Conservation (phyloP, 164 flowering plant species). For the Nymphaea thermarum region DNA sequence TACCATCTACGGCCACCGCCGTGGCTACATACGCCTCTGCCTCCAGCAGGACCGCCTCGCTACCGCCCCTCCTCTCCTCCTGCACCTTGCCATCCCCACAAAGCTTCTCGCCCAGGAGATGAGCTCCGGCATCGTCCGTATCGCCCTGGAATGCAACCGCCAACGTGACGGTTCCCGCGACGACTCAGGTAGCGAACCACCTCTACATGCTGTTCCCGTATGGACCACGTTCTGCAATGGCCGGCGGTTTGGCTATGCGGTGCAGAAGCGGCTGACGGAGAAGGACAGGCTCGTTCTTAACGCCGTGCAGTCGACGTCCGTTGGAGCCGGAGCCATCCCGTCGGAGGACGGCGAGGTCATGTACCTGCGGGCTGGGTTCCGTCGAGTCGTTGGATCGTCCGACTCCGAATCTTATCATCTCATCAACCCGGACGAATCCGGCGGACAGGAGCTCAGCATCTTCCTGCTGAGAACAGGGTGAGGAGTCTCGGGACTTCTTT, state of each 20-base stretch:
- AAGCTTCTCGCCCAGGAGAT: constrained; percentile 56
- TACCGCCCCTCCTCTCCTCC: constrained; percentile 47
- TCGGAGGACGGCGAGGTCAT: constrained; percentile 13
- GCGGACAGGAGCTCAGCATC: constrained; percentile 70
- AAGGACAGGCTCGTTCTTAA: constrained; percentile 31
- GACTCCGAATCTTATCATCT: constrained; percentile 80
- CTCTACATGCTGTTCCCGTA: constrained; percentile 47
- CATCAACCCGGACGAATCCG: constrained; percentile 46
- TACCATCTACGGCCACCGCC: constrained; percentile 61
- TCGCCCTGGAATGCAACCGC: constrained; percentile 51
- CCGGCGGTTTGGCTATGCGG: constrained; percentile 48
- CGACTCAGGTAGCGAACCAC: constrained; percentile 2
- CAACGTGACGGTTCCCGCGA: not conserved
- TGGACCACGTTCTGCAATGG: constrained; percentile 79
- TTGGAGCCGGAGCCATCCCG: constrained; percentile 78
- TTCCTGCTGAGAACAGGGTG: constrained; percentile 63
- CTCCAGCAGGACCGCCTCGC: constrained; percentile 50
- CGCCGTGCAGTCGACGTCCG: constrained; percentile 54
- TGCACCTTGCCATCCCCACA: constrained; percentile 58
- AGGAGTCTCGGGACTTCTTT: not conserved
- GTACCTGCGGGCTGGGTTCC: constrained; percentile 81
- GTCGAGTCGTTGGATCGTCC: constrained; percentile 52
- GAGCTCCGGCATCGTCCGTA: constrained; percentile 52
- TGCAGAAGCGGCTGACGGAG: constrained; percentile 25
- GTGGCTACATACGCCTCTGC: constrained; percentile 62